Evolutionary conservation across 192 early-diverging fungal species (phyloP).

Genomic region (Podochytrium sp.): DNA sequence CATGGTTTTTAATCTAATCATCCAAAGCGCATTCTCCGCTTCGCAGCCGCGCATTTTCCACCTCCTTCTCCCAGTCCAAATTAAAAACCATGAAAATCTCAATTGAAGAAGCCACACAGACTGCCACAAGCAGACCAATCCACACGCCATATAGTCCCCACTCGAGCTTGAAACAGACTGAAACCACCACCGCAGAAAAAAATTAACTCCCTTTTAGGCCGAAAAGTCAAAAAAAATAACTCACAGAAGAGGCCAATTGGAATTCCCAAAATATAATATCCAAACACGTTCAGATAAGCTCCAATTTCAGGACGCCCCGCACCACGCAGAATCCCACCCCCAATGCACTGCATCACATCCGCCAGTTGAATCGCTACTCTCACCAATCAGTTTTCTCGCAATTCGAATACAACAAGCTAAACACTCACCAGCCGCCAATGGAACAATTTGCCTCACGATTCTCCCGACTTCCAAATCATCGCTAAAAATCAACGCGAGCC

Average conservation of each 20-base stretch:
- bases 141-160: constrained; percentile 49
- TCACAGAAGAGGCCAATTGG: constrained; percentile 23
- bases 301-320: constrained; percentile 76
- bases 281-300: constrained; percentile 48
- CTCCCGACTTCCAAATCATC: constrained; percentile 69
- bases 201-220: constrained; percentile 50
- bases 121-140: constrained; percentile 48
- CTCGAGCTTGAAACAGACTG: constrained; percentile 41
- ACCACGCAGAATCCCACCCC: constrained; percentile 73
- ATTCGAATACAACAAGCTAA: neutral
- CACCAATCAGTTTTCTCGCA: too few relatives aligned
- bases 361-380: constrained; percentile 60
- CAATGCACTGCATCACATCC: constrained; percentile 51
- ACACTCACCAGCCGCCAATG: constrained; percentile 65
- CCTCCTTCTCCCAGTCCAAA: constrained; percentile 48
- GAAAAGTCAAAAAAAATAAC: neutral
- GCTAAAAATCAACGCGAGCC: constrained; percentile 63
- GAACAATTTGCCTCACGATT: constrained; percentile 77
- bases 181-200: constrained; percentile 59
- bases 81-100: constrained; percentile 38
- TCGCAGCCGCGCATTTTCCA: constrained; percentile 27
- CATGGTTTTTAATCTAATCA: too few relatives aligned
- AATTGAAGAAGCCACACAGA: constrained; percentile 58
- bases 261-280: constrained; percentile 30
- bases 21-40: too few relatives aligned